Conservation (phyloP, 352 stramenopile genomes). For the Pythium brachiatum region DNA sequence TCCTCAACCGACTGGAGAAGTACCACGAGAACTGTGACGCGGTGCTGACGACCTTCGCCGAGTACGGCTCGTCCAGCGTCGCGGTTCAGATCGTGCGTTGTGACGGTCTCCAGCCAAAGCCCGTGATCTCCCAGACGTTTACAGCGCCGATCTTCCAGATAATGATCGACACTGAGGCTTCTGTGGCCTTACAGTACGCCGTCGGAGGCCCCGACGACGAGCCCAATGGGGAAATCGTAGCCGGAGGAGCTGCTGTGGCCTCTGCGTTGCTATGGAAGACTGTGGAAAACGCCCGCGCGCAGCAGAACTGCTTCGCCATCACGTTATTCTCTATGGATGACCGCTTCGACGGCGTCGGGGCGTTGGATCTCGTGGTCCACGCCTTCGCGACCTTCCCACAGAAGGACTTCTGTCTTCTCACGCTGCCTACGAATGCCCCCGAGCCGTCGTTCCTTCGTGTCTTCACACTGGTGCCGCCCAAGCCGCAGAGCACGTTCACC, state of each 20-base stretch:
- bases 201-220: neutral
- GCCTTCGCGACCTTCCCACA: constrained; percentile 35
- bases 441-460: constrained; percentile 28
- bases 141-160: constrained; percentile 45
- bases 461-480: constrained; percentile 32
- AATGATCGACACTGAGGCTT: constrained; percentile 37
- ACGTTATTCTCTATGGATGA: constrained; percentile 38
- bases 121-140: constrained; percentile 45
- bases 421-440: constrained; percentile 23
- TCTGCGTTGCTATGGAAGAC: constrained; percentile 15
- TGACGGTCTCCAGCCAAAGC: constrained; percentile 49
- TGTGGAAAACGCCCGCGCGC: constrained; percentile 20
- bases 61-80: constrained; percentile 25
- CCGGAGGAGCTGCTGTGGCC: neutral
- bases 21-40: constrained; percentile 72
- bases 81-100: constrained; percentile 51
- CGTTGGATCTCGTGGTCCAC: constrained; percentile 27
- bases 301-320: constrained; percentile 35
- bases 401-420: constrained; percentile 34
- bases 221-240: neutral
- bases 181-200: constrained; percentile 16
- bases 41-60: constrained; percentile 45
- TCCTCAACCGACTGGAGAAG: constrained; percentile 79
- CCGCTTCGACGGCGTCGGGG: constrained; percentile 22
- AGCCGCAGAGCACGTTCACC: constrained; percentile 29